These are phyloP conservation scores for Zasmidium cellare DNA, from an alignment of 2,329 filamentous ascomycete species.

Conservation along the genomic window DNA sequence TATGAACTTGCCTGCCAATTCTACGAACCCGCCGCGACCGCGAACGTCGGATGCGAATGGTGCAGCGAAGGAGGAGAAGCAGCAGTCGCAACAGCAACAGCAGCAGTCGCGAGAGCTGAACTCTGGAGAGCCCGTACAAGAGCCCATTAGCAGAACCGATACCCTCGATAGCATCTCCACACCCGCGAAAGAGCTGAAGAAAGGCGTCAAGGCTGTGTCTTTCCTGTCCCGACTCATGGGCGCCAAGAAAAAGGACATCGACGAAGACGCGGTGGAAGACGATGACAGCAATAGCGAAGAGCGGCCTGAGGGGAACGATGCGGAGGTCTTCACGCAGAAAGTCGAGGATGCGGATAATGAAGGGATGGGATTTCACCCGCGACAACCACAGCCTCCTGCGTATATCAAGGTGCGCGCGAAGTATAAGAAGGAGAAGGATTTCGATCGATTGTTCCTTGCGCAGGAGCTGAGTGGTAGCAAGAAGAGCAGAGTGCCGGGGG, in stretches of 20 bases:
- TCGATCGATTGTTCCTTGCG: constrained; percentile 85
- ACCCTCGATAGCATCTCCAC: constrained; percentile 17
- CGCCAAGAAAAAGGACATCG: constrained; percentile 65
- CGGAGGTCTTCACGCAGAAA: constrained; percentile 76
- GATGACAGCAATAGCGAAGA: constrained; percentile 66
- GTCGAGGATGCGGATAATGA: constrained; percentile 49
- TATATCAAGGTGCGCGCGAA: constrained; percentile 85
- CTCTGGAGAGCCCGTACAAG: constrained; percentile 17
- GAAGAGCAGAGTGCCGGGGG: constrained; percentile 9
- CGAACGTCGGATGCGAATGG: constrained; percentile 28
- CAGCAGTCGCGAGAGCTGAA: constrained; percentile 13
- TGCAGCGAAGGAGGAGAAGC: constrained; percentile 21
- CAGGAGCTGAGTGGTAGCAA: constrained; percentile 66
- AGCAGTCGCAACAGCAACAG: constrained; percentile 16
- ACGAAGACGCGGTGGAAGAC: constrained; percentile 45
- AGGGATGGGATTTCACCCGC: constrained; percentile 74
- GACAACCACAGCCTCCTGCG: constrained; percentile 82
- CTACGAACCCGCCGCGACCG: constrained; percentile 37
- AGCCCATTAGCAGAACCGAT: constrained; percentile 21
- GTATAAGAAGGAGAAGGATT: constrained; percentile 78
- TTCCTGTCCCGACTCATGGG: constrained; percentile 87
- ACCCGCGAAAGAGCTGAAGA: constrained; percentile 59
- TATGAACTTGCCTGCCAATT: constrained; percentile 51
- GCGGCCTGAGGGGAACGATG: constrained; percentile 76
- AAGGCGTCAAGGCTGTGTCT: constrained; percentile 75